phyloP scores from a whole-genome alignment of 2,329 filamentous ascomycete species.

The Lecanosticta acicola region DNA sequence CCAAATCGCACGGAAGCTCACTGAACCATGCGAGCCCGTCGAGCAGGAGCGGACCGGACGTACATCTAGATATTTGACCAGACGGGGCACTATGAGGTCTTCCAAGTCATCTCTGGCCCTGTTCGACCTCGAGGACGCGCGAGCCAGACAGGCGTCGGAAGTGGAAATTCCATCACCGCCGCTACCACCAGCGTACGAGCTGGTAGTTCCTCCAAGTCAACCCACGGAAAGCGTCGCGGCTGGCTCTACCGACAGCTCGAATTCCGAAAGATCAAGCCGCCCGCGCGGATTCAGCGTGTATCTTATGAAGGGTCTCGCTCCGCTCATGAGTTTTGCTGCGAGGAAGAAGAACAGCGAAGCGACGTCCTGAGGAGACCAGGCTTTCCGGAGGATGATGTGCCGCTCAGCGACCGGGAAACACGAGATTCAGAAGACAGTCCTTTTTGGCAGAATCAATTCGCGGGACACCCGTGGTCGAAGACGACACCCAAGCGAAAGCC shows the following conservation, averaged over 20 bases:
- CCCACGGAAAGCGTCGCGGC: too few species aligned
- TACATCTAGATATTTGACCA: conserved; percentile 5
- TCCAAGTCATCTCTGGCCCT: conserved; percentile 10
- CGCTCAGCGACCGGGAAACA: too few species aligned
- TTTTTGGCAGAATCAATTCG: too few species aligned
- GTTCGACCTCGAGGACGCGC: conserved; percentile 10
- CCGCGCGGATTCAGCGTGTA: too few species aligned
- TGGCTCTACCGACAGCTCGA: too few species aligned
- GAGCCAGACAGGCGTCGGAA: conserved; percentile 1
- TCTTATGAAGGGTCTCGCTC: background rate
- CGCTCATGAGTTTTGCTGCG: background rate
- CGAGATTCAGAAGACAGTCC: too few species aligned
- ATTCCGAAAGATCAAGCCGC: too few species aligned
- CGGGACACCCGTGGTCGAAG: too few species aligned
- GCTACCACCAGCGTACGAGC: background rate
- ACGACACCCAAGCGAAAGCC: too few species aligned
- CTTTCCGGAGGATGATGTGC: too few species aligned
- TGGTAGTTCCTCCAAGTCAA: background rate
- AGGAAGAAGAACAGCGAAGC: background rate
- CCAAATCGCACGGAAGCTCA: conserved; percentile 10
- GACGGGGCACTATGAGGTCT: conserved; percentile 5
- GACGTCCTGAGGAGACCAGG: too few species aligned
- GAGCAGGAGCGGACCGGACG: conserved; percentile 5
- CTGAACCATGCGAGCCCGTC: background rate
- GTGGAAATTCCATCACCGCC: background rate